Percentiles rank a stretch among this genome's conserved stretches.
Evolutionary conservation across 1,284 basidiomycete species (phyloP).

Genomic region (Quambalaria eucalypti): DNA sequence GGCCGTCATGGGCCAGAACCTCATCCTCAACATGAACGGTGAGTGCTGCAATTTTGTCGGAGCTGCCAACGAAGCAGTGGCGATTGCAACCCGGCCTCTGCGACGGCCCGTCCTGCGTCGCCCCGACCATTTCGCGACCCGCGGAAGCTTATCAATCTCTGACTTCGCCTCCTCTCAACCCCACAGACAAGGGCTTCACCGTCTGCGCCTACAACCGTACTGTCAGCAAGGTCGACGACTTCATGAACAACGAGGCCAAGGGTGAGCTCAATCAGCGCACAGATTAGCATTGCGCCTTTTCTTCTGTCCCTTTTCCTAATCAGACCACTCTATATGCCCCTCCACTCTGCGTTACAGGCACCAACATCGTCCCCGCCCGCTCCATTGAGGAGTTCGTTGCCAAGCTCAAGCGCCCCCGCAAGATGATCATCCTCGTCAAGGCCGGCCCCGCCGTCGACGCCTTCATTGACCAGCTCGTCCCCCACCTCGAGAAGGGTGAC

Average conservation of each 20-base stretch:
- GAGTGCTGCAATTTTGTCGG: slow-evolving; percentile 8
- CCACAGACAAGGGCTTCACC: slow-evolving; percentile 83
- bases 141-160: slow-evolving; percentile 3
- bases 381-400: slow-evolving; percentile 73
- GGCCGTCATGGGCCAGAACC: slow-evolving; percentile 46
- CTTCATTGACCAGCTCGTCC: slow-evolving; percentile 55
- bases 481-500: slow-evolving; percentile 60
- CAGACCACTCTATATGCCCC: neutral
- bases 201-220: slow-evolving; percentile 97
- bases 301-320: slow-evolving; percentile 49
- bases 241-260: slow-evolving; percentile 95
- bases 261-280: slow-evolving; percentile 54
- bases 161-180: neutral
- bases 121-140: neutral
- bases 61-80: neutral
- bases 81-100: neutral
- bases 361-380: slow-evolving; percentile 87
- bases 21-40: slow-evolving; percentile 48
- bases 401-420: slow-evolving; percentile 55
- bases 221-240: slow-evolving; percentile 87
- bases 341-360: slow-evolving; percentile 53
- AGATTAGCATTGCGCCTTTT: slow-evolving; percentile 4
- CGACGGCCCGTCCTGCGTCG: neutral
- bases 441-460: slow-evolving; percentile 57
- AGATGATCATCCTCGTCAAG: slow-evolving; percentile 91